These are phyloP conservation scores for Canariomyces notabilis DNA, from an alignment of 2,329 filamentous ascomycete genomes.

Conservation along the genomic window DNA sequence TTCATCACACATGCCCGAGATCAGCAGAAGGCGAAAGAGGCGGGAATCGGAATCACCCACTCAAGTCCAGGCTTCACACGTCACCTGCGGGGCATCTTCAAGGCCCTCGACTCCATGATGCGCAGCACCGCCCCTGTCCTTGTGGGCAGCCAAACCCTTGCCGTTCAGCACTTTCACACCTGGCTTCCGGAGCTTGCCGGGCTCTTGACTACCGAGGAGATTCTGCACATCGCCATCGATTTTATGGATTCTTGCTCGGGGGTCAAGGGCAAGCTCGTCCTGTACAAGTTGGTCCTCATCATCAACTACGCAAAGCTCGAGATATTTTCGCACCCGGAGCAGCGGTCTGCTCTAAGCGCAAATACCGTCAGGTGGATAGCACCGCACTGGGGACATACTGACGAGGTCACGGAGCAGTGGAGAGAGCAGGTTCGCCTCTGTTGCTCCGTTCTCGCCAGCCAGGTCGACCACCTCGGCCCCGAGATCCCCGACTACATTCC, in stretches of 20 bases:
- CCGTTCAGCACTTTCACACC: slow-evolving; percentile 93
- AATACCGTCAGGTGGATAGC: slow-evolving; percentile 88
- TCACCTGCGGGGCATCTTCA: slow-evolving; percentile 82
- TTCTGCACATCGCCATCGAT: slow-evolving; percentile 83
- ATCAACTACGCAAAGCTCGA: slow-evolving; percentile 83
- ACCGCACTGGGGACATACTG: slow-evolving; percentile 82
- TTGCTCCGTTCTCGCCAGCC: slow-evolving; percentile 85
- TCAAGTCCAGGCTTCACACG: slow-evolving; percentile 70
- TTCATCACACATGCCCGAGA: slow-evolving; percentile 88
- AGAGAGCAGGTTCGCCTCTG: slow-evolving; percentile 89
- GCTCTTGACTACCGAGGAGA: slow-evolving; percentile 74
- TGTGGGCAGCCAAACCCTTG: slow-evolving; percentile 88
- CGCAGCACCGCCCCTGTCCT: slow-evolving; percentile 76
- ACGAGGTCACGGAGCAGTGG: slow-evolving; percentile 76
- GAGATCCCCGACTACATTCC: slow-evolving; percentile 86
- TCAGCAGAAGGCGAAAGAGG: slow-evolving; percentile 85
- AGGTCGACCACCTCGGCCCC: slow-evolving; percentile 70
- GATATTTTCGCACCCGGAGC: slow-evolving; percentile 74
- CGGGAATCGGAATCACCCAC: slow-evolving; percentile 75
- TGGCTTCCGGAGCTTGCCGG: slow-evolving; percentile 90
- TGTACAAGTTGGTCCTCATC: slow-evolving; percentile 90
- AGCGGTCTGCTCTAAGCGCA: slow-evolving; percentile 65
- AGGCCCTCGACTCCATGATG: slow-evolving; percentile 85
- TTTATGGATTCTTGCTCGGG: slow-evolving; percentile 87
- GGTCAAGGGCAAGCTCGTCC: slow-evolving; percentile 83